Evolutionary conservation across 192 early-diverging fungal species (phyloP).

Genomic region (Rhizophagus prolifer): DNA sequence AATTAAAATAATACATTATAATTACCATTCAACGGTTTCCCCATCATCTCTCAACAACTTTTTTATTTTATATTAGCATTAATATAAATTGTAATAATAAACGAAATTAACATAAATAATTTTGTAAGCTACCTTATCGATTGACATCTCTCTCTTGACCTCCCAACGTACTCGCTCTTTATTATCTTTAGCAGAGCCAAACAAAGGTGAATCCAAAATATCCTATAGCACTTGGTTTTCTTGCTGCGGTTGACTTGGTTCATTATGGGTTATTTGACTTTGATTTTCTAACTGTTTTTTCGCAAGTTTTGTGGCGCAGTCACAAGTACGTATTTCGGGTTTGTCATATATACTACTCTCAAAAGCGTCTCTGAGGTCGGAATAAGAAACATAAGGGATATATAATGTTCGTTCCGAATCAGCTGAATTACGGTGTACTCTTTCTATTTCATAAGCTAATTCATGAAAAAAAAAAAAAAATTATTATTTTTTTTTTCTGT

Average conservation of each 20-base stretch:
- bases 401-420: not conserved
- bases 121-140: not conserved
- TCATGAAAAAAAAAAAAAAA: too few relatives aligned
- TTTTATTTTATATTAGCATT: not conserved
- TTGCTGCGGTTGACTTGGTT: not conserved
- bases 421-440: not conserved
- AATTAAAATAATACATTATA: not conserved
- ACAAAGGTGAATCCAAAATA: not conserved
- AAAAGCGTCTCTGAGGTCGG: not conserved
- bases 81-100: not conserved
- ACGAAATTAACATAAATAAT: not conserved
- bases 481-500: too few relatives aligned
- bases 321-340: not conserved
- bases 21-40: conserved; percentile 29
- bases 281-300: not conserved
- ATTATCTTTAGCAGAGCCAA: conserved; percentile 6
- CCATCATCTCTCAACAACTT: conserved; percentile 11
- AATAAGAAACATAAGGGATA: not conserved
- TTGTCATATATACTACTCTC: not conserved
- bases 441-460: not conserved
- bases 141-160: not conserved
- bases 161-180: conserved; percentile 9
- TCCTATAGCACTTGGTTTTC: not conserved
- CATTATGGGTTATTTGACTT: not conserved
- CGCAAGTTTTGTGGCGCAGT: not conserved